phyloP scores from a whole-genome alignment of 345 rosid genomes.

The Eucalyptus tenuipes region DNA sequence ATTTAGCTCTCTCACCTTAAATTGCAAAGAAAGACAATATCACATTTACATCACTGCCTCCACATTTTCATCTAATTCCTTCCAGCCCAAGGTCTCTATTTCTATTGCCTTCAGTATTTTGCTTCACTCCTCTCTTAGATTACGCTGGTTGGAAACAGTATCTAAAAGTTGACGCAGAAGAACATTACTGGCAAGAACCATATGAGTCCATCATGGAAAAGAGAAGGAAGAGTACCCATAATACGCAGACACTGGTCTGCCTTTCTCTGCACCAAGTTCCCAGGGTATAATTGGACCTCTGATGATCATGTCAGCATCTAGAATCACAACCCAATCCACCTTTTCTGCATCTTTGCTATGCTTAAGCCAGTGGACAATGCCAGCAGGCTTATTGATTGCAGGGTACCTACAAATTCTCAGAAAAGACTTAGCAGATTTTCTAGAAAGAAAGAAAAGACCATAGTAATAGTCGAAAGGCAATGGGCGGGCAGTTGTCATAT shows the following conservation, averaged over 20 bases:
- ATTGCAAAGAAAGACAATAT: not conserved
- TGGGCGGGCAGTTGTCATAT: not conserved
- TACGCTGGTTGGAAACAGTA: not conserved
- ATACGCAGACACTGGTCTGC: constrained; percentile 79
- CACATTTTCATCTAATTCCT: not conserved
- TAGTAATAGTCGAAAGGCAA: not conserved
- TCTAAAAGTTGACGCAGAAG: not conserved
- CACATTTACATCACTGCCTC: not conserved
- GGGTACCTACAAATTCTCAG: constrained; percentile 57
- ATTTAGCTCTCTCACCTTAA: not conserved
- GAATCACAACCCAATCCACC: constrained; percentile 95
- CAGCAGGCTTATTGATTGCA: constrained; percentile 96
- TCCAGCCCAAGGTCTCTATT: not conserved
- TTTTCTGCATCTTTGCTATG: constrained; percentile 82
- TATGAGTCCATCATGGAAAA: not conserved
- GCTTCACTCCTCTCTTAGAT: not conserved
- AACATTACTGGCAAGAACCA: not conserved
- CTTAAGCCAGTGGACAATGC: constrained; percentile 85
- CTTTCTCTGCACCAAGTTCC: constrained; percentile 90
- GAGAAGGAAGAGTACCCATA: constrained; percentile 52
- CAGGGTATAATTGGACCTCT: constrained; percentile 92
- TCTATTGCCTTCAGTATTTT: not conserved
- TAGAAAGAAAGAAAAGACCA: not conserved
- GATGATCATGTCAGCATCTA: constrained; percentile 96
- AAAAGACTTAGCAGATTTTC: not conserved